Evolutionary conservation across 1,139 yeast species (phyloP).

Genomic region (Candida buenavistaensis): DNA sequence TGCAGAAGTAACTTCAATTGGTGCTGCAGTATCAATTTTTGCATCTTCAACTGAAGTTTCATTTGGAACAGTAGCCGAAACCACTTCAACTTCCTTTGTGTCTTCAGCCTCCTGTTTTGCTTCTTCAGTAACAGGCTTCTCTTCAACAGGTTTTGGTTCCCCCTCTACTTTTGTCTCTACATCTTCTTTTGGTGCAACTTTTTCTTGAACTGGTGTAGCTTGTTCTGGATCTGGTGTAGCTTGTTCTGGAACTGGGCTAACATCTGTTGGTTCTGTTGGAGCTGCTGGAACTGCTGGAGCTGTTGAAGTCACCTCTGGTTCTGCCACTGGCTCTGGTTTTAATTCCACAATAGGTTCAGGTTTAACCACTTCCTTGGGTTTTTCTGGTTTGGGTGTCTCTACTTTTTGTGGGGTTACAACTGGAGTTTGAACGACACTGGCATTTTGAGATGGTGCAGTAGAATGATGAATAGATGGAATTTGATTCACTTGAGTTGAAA

Average conservation of each 20-base stretch:
- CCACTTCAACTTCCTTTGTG: slow-evolving; percentile 1
- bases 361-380: not conserved
- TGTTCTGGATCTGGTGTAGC: slow-evolving; percentile 7
- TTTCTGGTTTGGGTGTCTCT: slow-evolving; percentile 1
- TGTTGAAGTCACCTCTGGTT: slow-evolving; percentile 1
- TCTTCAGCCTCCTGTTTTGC: not conserved
- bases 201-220: not conserved
- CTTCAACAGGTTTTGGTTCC: slow-evolving; percentile 2
- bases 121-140: slow-evolving; percentile 6
- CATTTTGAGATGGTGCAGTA: slow-evolving; percentile 1
- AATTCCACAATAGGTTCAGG: not conserved
- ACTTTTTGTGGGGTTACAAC: not conserved
- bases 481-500: slow-evolving; percentile 1
- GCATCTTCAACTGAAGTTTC: not conserved
- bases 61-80: not conserved
- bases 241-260: not conserved
- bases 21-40: not conserved
- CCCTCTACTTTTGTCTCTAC: not conserved
- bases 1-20: slow-evolving; percentile 1
- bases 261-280: slow-evolving; percentile 4
- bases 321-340: not conserved
- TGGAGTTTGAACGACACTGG: slow-evolving; percentile 1
- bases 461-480: slow-evolving; percentile 2
- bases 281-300: slow-evolving; percentile 8
- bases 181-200: slow-evolving; percentile 1